Evolutionary conservation across 108 stramenopile genomes (phyloP).

Genomic region (Cyclotella sp.): DNA sequence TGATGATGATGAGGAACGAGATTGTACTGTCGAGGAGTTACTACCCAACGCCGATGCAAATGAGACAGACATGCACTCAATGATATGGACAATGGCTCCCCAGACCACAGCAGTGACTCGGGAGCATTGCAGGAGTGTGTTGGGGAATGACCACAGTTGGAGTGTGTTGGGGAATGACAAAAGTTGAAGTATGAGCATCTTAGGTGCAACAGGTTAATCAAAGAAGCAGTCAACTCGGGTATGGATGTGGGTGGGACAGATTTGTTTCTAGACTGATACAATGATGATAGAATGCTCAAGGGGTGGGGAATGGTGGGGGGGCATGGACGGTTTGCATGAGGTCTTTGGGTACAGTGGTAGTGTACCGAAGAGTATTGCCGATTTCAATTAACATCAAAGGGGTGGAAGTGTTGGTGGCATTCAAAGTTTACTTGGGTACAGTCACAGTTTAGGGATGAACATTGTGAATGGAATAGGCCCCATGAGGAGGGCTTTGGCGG

Average conservation of each 20-base stretch:
- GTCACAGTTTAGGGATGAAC: slow-evolving; percentile 85
- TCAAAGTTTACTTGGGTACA: slow-evolving; percentile 53
- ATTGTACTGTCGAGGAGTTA: too few species aligned
- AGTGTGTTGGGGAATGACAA: too few species aligned
- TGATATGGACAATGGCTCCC: too few species aligned
- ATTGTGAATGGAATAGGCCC: slow-evolving; percentile 70
- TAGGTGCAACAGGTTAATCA: too few species aligned
- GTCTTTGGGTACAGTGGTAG: slow-evolving; percentile 58
- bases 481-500: slow-evolving; percentile 63
- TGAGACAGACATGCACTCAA: too few species aligned
- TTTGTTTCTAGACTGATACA: slow-evolving; percentile 58
- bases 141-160: too few species aligned
- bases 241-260: slow-evolving; percentile 69
- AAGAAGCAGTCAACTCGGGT: slow-evolving; percentile 67
- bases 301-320: slow-evolving; percentile 55
- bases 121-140: too few species aligned
- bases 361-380: slow-evolving; percentile 5
- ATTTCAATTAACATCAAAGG: background rate
- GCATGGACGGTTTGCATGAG: slow-evolving; percentile 80
- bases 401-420: slow-evolving; percentile 23
- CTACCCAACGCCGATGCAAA: too few species aligned
- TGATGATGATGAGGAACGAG: too few species aligned
- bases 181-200: too few species aligned
- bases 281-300: slow-evolving; percentile 64
- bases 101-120: too few species aligned